phyloP scores from a whole-genome alignment of 768 basidiomycete genomes.

The Tulasnella sp. region DNA sequence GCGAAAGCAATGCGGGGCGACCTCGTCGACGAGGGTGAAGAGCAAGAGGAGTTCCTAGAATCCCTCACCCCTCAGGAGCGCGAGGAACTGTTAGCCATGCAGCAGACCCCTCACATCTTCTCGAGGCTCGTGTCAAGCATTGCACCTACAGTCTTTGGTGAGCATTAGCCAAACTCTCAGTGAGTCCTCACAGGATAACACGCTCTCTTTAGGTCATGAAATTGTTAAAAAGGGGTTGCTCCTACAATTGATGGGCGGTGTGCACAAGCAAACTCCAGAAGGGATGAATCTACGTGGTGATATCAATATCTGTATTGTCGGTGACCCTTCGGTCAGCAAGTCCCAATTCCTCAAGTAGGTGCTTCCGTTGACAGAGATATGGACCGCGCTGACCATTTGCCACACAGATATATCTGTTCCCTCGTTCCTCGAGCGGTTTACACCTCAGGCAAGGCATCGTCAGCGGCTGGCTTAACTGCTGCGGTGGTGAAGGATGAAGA shows the following conservation, averaged over 20 bases:
- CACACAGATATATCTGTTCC: slow-evolving; percentile 87
- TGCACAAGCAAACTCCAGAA: slow-evolving; percentile 94
- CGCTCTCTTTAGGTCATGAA: slow-evolving; percentile 65
- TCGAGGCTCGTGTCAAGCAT: slow-evolving; percentile 91
- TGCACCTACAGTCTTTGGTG: slow-evolving; percentile 93
- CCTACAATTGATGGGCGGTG: slow-evolving; percentile 96
- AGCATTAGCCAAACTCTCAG: slow-evolving; percentile 6
- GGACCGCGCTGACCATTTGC: background rate
- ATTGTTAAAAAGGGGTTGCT: slow-evolving; percentile 98
- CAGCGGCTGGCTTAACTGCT: slow-evolving; percentile 97
- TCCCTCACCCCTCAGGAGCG: slow-evolving; percentile 92
- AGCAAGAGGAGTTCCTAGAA: slow-evolving; percentile 78
- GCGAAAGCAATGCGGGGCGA: slow-evolving; percentile 85
- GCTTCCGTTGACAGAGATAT: background rate
- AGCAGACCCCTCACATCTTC: slow-evolving; percentile 93
- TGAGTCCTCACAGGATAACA: background rate
- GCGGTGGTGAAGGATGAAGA: slow-evolving; percentile 99
- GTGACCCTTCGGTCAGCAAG: slow-evolving; percentile 96
- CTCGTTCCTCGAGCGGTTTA: slow-evolving; percentile 98
- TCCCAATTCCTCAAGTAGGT: slow-evolving; percentile 97
- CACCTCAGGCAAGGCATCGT: slow-evolving; percentile 99
- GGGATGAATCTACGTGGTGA: slow-evolving; percentile 99
- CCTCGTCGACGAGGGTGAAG: slow-evolving; percentile 75
- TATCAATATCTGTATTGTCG: slow-evolving; percentile 97
- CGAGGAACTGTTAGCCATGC: slow-evolving; percentile 93